Evolutionary conservation across 2,329 filamentous ascomycete genomes (phyloP), one percentile per base, ranked within the genome.

Genomic region (Microcyclospora pomicola): DNA sequence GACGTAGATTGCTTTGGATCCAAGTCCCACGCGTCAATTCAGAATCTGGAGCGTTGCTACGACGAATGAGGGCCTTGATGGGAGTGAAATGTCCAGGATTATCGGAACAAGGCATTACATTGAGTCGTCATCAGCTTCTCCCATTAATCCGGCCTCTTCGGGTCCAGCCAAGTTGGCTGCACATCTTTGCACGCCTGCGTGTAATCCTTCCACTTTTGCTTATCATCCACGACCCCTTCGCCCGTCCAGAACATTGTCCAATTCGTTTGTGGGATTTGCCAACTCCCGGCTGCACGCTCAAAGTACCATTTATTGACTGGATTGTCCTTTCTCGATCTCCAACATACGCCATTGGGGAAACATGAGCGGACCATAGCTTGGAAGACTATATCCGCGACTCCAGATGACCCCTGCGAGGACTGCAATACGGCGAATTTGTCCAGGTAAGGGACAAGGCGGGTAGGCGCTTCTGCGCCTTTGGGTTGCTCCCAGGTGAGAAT

Each of bases 251-350:
- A 98, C 86, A 96, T 95, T 3, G 86, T 85, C 91, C 91, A 98
- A 49, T 87, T 80, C 33, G 74, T 82, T n/a, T 73, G 76, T 1
- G 72, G 69, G 29, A 98, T 63, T 62, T 92, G 91, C 71, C 79
- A 82, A 2, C 79, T 87, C 0, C 91, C 91, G 34, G 73, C 66
- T 2, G 83, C 84, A 34, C 91, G 72, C 62, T 98, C 91, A 62
- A 96, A 95, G 59, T 98, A 98, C 91, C 91, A 98, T 58, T 95
- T 95, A 56, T 98, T 98, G 4, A 98, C 91, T 0, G 87, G 88
- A 54, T 98, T 96, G 55, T 87, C 76, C 53, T 80, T 81, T 36
- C 91, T 70, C 56, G 83, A 92, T 40, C 87, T 71, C 91, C 91
- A 98, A 54, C 87, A 92, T 2, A 96, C 82, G 1, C 91, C 91